Base-by-base conservation (phyloP, 768 basidiomycete species). In the Collybia sordida region DNA sequence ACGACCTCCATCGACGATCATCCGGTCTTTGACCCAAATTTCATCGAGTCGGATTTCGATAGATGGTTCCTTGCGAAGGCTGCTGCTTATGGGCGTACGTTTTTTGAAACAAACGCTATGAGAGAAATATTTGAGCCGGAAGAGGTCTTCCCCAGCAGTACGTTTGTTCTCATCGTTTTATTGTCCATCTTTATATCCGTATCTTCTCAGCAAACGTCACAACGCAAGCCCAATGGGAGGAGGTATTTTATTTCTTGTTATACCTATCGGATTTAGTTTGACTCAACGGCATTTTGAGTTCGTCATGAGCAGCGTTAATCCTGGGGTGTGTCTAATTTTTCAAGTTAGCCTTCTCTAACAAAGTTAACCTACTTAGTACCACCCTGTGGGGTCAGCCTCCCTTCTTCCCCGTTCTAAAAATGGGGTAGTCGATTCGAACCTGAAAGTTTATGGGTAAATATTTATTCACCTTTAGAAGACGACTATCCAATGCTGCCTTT, bases 361-460 rank as follows among this genome's bases (percentile, higher is more conserved):
- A 31, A 31, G 3, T 3, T 31, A 31, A 7, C 11, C 9, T 12
- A 31, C 4, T 14, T 38, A 67, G 62, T 68, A 66, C 42, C 65
- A 68, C 31, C 58, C 72, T n/a, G 59, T 68, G 22, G 70, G 70
- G 17, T 64, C 72, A 1, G 69, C 69, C 47, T 69, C 71, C 6
- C 70, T 78, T 63, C 59, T 77, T 35, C 76, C 74, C 12, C 53
- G 51, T 31, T 65, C 39, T 1, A 55, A 63, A 34, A 52, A 51
- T 24, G 61, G 59, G 1, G 63, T 64, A 18, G 61, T 64, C 7
- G 58, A 58, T 37, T 41, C 57, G 25, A 42, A 53, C 25, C 46
- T 64, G 9, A 64, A 48, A 44, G 62, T 64, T 48, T 65, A 64
- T 43, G 57, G 60, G 60, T 61, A 42, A 36, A 57, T 51, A 27